phyloP scores from a whole-genome alignment of 108 stramenopile genomes.

The Nitzschia sp. region DNA sequence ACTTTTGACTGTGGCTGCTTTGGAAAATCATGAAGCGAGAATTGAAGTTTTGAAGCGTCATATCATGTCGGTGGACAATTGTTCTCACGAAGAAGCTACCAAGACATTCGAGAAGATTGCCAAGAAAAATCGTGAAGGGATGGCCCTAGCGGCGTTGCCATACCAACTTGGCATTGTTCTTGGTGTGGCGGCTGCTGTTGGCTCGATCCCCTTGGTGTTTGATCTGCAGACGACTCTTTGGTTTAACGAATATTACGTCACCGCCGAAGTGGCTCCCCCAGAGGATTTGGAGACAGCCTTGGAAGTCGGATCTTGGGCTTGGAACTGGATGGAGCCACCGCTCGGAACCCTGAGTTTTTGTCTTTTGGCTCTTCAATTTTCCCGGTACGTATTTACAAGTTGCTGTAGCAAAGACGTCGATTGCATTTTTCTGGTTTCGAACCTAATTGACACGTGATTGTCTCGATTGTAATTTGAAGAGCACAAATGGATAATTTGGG shows the following conservation, averaged over 20 bases:
- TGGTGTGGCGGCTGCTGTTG: constrained; percentile 50
- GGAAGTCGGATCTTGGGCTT: constrained; percentile 82
- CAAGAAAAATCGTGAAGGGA: constrained; percentile 54
- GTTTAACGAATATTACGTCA: constrained; percentile 87
- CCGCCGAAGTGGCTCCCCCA: constrained; percentile 74
- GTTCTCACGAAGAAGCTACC: constrained; percentile 43
- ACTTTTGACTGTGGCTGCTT: constrained; percentile 49
- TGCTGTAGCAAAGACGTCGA: not conserved
- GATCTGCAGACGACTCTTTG: constrained; percentile 58
- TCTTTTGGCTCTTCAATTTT: constrained; percentile 80
- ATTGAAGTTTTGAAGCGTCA: constrained; percentile 61
- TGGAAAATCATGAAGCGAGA: constrained; percentile 49
- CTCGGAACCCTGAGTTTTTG: constrained; percentile 82
- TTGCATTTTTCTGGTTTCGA: not conserved
- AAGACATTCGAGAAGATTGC: constrained; percentile 43
- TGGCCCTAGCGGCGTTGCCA: constrained; percentile 58
- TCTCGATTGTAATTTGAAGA: constrained; percentile 58
- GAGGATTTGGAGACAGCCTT: constrained; percentile 80
- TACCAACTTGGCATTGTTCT: constrained; percentile 68
- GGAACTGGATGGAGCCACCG: constrained; percentile 90
- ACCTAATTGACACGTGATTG: not conserved
- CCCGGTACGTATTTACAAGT: constrained; percentile 57
- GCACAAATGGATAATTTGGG: constrained; percentile 84
- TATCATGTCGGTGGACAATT: constrained; percentile 59
- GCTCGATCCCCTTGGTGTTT: constrained; percentile 78